Evolutionary conservation across 257 asterid species (phyloP).

Genomic region (Eucommia ulmoides): DNA sequence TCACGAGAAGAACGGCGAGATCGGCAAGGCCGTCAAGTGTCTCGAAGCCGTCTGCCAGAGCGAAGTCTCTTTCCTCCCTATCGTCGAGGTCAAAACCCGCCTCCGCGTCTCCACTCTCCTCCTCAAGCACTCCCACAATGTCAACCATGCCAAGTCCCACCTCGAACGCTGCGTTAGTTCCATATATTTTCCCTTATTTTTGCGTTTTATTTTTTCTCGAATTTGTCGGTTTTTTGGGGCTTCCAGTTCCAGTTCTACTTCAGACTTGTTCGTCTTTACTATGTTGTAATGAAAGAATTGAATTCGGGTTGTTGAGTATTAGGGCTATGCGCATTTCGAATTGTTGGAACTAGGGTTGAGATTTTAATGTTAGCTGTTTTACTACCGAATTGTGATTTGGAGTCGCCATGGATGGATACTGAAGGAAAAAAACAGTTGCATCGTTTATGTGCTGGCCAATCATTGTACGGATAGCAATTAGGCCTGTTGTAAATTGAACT

Average conservation of each 20-base stretch:
- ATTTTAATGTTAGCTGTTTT: too few species aligned
- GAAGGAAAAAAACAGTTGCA: neutral
- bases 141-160: slow-evolving; percentile 87
- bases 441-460: neutral
- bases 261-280: too few species aligned
- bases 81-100: slow-evolving; percentile 81
- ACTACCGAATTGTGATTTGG: neutral
- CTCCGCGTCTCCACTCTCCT: slow-evolving; percentile 77
- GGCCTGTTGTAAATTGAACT: too few species aligned
- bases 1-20: slow-evolving; percentile 67
- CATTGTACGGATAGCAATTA: too few species aligned
- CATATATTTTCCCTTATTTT: neutral
- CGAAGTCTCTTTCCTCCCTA: slow-evolving; percentile 73
- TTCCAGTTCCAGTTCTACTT: too few species aligned
- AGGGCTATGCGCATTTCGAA: too few species aligned
- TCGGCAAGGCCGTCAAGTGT: slow-evolving; percentile 79
- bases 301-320: neutral
- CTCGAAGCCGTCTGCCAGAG: slow-evolving; percentile 93
- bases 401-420: neutral
- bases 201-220: too few species aligned
- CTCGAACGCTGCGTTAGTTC: slow-evolving; percentile 73
- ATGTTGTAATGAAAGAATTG: too few species aligned
- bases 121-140: slow-evolving; percentile 78
- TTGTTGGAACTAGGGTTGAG: too few species aligned
- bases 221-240: too few species aligned